Evolutionary conservation across 2,329 filamentous ascomycete species (phyloP).

Genomic region (Botrytis hyacinthi): DNA sequence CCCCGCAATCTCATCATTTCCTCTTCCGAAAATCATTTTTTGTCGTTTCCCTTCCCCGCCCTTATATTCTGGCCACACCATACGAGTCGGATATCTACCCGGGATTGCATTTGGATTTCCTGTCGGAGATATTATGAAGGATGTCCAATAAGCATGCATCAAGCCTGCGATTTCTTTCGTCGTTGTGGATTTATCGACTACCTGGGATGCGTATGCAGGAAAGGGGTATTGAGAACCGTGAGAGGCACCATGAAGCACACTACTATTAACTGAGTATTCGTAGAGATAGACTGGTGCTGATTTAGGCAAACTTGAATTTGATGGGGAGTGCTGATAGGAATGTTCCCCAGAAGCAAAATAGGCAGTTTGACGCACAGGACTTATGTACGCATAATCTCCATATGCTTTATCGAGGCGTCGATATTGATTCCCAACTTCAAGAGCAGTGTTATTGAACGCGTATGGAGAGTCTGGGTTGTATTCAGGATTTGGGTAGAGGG

Average conservation of each 20-base stretch:
- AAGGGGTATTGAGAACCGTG: slow-evolving; percentile 47
- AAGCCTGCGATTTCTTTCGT: slow-evolving; percentile 27
- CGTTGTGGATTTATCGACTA: slow-evolving; percentile 19
- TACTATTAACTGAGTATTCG: slow-evolving; percentile 53
- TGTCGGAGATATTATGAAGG: slow-evolving; percentile 32
- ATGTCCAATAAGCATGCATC: slow-evolving; percentile 39
- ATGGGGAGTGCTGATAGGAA: neutral
- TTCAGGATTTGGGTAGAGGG: slow-evolving; percentile 61
- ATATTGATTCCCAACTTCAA: slow-evolving; percentile 52
- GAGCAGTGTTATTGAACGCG: neutral
- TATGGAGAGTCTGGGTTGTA: slow-evolving; percentile 38
- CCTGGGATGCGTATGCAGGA: slow-evolving; percentile 42
- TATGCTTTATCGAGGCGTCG: slow-evolving; percentile 59
- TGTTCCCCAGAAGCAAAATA: slow-evolving; percentile 40
- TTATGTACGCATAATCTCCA: slow-evolving; percentile 63
- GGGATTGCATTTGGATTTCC: slow-evolving; percentile 37
- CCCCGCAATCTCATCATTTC: slow-evolving; percentile 54
- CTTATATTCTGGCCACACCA: slow-evolving; percentile 24
- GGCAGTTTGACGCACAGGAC: slow-evolving; percentile 60
- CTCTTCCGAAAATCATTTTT: slow-evolving; percentile 54
- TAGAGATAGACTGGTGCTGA: slow-evolving; percentile 51
- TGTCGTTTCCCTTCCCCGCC: slow-evolving; percentile 26
- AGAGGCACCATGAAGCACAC: slow-evolving; percentile 39
- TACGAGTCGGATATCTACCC: slow-evolving; percentile 19
- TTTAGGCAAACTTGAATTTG: neutral